Evolutionary conservation across 1,284 basidiomycete genomes (phyloP), one percentile per base, ranked within the genome.

Genomic region (Cerioporus squamosus): DNA sequence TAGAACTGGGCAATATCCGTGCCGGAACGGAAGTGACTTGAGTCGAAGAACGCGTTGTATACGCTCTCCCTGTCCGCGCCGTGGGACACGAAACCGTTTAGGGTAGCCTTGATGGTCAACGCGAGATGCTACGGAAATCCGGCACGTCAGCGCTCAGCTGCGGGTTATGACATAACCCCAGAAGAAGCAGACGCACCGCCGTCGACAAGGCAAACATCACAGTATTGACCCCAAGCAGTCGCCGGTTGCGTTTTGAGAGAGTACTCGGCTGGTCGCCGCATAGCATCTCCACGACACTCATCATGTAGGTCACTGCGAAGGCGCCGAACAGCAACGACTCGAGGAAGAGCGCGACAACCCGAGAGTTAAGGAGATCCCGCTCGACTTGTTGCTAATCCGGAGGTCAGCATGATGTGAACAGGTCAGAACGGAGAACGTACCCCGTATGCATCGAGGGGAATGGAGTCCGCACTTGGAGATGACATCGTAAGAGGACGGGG

Each of bases 251-350:
- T 14, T 20, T n/a, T 5, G n/a, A 15, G n/a, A 17, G 10, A n/a
- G n/a, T 43, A 17, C 22, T 43, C 40, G 40, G 22, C n/a, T 17
- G 17, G 18, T 18, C 6, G n/a, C 18, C 18, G 22, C 40, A 10
- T 43, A 43, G 40, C 6, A 43, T 9, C 10, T 43, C 22, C 6
- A 9, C 9, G 9, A 20, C 18, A 43, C n/a, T 10, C 7, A 14
- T 20, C n/a, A 5, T 14, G 18, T 20, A 43, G n/a, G n/a, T 7
- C n/a, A 43, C 18, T 7, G 29, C 33, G 48, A 54, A 54, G 5
- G 43, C 52, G 20, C 57, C 57, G 24, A 59, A 59, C n/a, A 59
- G 29, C 43, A 54, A n/a, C 15, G 47, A 39, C 23, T 59, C 57
- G 8, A 54, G n/a, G 52, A 50, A 54, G 18, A 54, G 38, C 8